Evolutionary conservation across 2,329 filamentous ascomycete species (phyloP), one percentile per base, ranked within the genome.

Genomic region (Fusarium siculi): DNA sequence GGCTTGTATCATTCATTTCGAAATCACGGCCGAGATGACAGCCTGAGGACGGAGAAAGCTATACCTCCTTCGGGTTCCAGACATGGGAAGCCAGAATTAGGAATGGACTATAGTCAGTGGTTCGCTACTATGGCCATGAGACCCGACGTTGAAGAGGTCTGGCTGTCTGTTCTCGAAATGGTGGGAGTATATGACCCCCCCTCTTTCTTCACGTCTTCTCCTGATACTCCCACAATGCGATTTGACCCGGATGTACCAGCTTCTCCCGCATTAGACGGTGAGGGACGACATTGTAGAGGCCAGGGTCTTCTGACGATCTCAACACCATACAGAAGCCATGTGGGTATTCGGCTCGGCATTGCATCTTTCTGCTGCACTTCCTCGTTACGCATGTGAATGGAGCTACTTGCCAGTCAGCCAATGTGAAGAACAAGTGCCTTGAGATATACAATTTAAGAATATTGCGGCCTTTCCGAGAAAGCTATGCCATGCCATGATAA

Each of bases 181-280:
- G 18, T 40, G 28, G 21, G 30, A 49, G 50, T 32, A 32, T 32
- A 32, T 36, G 63, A 28, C 23, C 23, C 54, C 42, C 34, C 49
- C 34, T 18, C 25, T n/a, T 50, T 56, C 43, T 42, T 56, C 43
- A 49, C 44, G 19, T 28, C 36, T 40, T 34, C 11, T 25, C 21
- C 32, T 43, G n/a, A 59, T 37, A 30, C 54, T 52, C 60, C 58
- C 58, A 43, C 52, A 50, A 32, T n/a, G 54, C 25, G 46, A 44
- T 72, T 64, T 58, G 34, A 16, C 43, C 28, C 56, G 52, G 21
- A 56, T 42, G 25, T 16, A 28, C 25, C 56, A 68, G 23, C 54
- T 49, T 43, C 58, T 68, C 47, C 39, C 53, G 47, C 65, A 66
- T 61, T 54, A 59, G 71, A 74, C 55, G 68, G 72, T 72, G 56